Conservation (phyloP, 805 yeast species). For the Candida peoriensis region DNA sequence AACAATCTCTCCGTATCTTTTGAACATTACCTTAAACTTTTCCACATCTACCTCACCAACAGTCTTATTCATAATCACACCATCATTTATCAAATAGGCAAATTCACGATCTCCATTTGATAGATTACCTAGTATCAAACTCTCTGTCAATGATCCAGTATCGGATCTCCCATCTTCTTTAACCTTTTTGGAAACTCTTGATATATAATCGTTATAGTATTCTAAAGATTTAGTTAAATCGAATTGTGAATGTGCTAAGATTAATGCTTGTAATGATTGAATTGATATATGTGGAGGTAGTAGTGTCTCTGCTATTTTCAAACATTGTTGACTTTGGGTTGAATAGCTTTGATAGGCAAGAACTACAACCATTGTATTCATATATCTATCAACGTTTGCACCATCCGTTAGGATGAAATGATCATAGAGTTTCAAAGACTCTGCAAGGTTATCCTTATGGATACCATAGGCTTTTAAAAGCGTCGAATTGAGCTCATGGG, state of each 20-base stretch:
- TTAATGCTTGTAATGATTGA: conserved; percentile 30
- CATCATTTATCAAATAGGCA: conserved; percentile 46
- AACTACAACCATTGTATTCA: conserved; percentile 35
- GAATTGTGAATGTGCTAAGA: conserved; percentile 37
- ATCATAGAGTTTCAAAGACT: conserved; percentile 20
- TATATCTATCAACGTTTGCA: conserved; percentile 36
- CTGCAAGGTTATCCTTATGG: conserved; percentile 6
- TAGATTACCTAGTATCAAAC: conserved; percentile 39
- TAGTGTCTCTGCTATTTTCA: conserved; percentile 35
- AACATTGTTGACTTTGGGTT: conserved; percentile 23
- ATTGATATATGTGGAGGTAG: conserved; percentile 21
- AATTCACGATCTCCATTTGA: conserved; percentile 47
- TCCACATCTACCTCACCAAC: conserved; percentile 38
- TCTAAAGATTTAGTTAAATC: conserved; percentile 35
- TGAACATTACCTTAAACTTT: conserved; percentile 37
- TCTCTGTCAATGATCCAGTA: conserved; percentile 40
- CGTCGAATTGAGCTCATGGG: conserved; percentile 5
- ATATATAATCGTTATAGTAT: conserved; percentile 42
- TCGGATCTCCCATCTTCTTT: conserved; percentile 32
- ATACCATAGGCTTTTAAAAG: conserved; percentile 15
- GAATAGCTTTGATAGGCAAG: conserved; percentile 37
- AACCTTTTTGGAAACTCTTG: conserved; percentile 30
- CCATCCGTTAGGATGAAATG: conserved; percentile 34
- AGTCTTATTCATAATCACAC: conserved; percentile 34
- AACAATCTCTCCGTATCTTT: conserved; percentile 46